These are phyloP conservation scores for Bipolaris bicolor DNA, from an alignment of 2,329 filamentous ascomycete species.

Conservation along the genomic window DNA sequence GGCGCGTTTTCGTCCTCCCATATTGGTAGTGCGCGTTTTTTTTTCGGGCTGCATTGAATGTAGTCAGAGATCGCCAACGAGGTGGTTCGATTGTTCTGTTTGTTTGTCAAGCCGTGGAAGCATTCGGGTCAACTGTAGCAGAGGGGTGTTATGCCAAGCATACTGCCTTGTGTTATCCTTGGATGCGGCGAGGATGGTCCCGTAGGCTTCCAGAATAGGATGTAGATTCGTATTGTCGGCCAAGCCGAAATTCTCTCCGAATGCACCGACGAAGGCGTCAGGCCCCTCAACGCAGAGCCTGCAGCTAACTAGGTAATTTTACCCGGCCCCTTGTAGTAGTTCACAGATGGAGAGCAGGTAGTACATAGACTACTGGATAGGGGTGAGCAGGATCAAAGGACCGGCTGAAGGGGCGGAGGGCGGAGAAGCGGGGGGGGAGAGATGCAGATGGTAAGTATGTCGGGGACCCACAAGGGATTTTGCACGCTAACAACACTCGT, in stretches of 20 bases:
- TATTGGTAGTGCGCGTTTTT: not conserved
- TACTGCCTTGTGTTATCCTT: not conserved
- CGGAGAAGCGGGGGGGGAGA: slow-evolving; percentile 59
- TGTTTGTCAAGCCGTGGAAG: not conserved
- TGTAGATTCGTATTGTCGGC: not conserved
- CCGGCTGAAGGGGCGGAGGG: slow-evolving; percentile 53
- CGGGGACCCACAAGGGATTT: not conserved
- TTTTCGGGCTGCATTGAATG: not conserved
- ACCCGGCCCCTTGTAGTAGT: not conserved
- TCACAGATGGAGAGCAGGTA: not conserved
- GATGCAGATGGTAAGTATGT: slow-evolving; percentile 55
- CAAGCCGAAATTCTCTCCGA: not conserved
- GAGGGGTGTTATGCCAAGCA: not conserved
- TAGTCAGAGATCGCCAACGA: not conserved
- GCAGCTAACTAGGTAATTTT: not conserved
- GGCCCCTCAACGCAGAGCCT: not conserved
- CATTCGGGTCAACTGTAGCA: not conserved
- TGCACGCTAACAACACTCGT: not conserved
- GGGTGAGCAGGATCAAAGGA: slow-evolving; percentile 55
- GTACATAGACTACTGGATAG: slow-evolving; percentile 40
- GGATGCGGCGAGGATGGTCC: not conserved
- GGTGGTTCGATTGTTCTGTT: not conserved
- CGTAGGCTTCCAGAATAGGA: not conserved
- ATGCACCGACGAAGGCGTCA: not conserved
- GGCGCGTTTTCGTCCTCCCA: not conserved